A percentile compares a stretch with the other conserved stretches of the same genome.
Conservation (phyloP, 1,284 basidiomycete species). For the Melampsora americana region DNA sequence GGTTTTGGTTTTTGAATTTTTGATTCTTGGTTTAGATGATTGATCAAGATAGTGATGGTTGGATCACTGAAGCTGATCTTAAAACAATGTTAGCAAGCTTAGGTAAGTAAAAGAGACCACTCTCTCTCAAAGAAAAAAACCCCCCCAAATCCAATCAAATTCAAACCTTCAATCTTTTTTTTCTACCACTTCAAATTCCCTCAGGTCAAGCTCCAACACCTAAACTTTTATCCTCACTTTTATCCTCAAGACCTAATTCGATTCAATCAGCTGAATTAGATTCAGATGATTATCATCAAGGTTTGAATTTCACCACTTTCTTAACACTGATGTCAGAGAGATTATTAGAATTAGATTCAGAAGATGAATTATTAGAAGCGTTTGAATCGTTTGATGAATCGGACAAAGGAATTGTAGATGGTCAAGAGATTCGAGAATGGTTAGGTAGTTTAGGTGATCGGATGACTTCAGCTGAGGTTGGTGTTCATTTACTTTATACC, state of each 20-base stretch:
- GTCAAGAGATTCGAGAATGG: constrained; percentile 77
- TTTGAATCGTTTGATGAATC: constrained; percentile 88
- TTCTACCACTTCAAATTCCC: not conserved
- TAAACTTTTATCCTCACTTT: constrained; percentile 62
- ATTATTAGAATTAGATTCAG: constrained; percentile 82
- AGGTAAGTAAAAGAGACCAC: constrained; percentile 62
- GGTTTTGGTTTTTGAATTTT: not conserved
- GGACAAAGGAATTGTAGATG: constrained; percentile 74
- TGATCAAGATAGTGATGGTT: constrained; percentile 72
- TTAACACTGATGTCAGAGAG: constrained; percentile 92
- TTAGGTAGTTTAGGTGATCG: constrained; percentile 74
- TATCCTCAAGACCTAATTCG: constrained; percentile 68
- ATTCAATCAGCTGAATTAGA: constrained; percentile 47
- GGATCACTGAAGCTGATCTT: constrained; percentile 70
- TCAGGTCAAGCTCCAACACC: constrained; percentile 41
- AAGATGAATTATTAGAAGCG: constrained; percentile 76
- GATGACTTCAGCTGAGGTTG: constrained; percentile 50
- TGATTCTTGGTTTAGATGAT: too few species aligned
- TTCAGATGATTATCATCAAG: constrained; percentile 37
- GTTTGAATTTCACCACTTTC: constrained; percentile 85
- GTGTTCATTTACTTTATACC: too few species aligned
- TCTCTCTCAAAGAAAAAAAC: too few species aligned
- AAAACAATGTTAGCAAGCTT: constrained; percentile 74
- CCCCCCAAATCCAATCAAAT: not conserved
- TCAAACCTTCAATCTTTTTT: too few species aligned